A percentile compares a stretch with the other conserved stretches of the same genome.
Evolutionary conservation across 768 basidiomycete genomes (phyloP).

Genomic region (Collybiopsis confluens): DNA sequence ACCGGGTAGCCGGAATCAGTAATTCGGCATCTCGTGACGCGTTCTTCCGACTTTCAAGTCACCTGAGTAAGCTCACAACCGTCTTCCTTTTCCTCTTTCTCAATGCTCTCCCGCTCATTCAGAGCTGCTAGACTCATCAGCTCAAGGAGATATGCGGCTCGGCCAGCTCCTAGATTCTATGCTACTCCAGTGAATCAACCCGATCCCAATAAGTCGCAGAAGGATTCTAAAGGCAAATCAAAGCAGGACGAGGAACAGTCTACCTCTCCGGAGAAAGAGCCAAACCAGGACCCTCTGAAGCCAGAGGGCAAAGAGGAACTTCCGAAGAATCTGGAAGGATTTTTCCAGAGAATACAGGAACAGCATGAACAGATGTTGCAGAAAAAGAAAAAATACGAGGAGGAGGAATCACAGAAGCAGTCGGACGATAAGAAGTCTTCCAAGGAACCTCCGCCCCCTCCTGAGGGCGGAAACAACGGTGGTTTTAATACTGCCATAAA

Average conservation of each 20-base stretch:
- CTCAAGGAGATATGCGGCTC: constrained; percentile 28
- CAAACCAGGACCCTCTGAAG: constrained; percentile 6
- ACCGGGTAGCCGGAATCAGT: background rate
- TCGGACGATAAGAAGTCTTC: constrained; percentile 29
- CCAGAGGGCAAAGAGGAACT: constrained; percentile 30
- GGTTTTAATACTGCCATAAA: constrained; percentile 55
- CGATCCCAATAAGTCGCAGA: constrained; percentile 23
- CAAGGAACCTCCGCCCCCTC: constrained; percentile 48
- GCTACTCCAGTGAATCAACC: constrained; percentile 41
- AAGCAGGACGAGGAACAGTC: constrained; percentile 25
- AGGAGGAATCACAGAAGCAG: constrained; percentile 16
- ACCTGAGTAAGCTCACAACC: background rate
- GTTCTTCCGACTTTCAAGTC: background rate
- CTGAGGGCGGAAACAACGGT: constrained; percentile 29
- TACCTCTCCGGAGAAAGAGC: constrained; percentile 8
- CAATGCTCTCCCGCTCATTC: constrained; percentile 64
- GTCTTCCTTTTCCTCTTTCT: constrained; percentile 18
- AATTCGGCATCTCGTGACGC: background rate
- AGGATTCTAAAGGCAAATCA: constrained; percentile 25
- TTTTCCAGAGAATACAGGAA: constrained; percentile 66
- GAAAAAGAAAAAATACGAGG: constrained; percentile 24
- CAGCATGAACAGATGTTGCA: constrained; percentile 31
- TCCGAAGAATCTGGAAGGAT: constrained; percentile 71
- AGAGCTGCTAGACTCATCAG: constrained; percentile 47
- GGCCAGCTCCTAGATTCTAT: constrained; percentile 34